phyloP scores from a whole-genome alignment of 192 early-diverging fungal species.

The Dispira parvispora region DNA sequence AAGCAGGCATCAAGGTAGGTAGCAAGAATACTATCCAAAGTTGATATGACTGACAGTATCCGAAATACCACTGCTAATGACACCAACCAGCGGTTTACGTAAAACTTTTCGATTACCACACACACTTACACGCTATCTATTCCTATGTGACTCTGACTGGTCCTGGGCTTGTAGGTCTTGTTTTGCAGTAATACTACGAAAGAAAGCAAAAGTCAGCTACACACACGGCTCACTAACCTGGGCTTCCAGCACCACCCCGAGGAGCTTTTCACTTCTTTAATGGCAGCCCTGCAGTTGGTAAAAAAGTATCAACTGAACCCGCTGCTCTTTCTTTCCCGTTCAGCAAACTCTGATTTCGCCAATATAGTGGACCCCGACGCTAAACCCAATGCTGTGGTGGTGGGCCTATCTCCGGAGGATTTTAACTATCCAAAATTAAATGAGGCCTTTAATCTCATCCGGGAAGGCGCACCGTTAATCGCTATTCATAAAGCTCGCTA shows the following conservation, averaged over 20 bases:
- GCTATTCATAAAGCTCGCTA: constrained; percentile 77
- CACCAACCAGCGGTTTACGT: neutral
- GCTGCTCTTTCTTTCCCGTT: constrained; percentile 56
- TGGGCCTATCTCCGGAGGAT: constrained; percentile 58
- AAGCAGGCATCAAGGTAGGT: constrained; percentile 26
- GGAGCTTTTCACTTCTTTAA: constrained; percentile 69
- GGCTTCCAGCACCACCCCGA: constrained; percentile 43
- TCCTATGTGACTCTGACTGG: neutral
- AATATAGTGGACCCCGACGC: constrained; percentile 22
- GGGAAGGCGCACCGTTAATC: constrained; percentile 39
- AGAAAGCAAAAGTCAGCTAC: constrained; percentile 34
- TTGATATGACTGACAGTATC: neutral
- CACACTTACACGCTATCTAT: neutral
- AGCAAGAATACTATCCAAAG: neutral
- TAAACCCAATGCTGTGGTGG: constrained; percentile 51
- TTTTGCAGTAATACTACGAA: constrained; percentile 90
- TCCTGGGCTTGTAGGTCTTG: constrained; percentile 18
- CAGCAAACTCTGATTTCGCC: constrained; percentile 21
- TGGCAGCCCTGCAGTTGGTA: constrained; percentile 53
- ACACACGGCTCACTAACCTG: constrained; percentile 36
- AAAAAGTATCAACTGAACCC: constrained; percentile 33
- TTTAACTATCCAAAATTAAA: constrained; percentile 59
- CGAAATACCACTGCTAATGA: constrained; percentile 15
- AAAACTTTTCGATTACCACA: neutral
- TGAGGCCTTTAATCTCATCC: constrained; percentile 55